phyloP scores from a whole-genome alignment of 1,284 basidiomycete genomes.

The Sporisorium exsertum region DNA sequence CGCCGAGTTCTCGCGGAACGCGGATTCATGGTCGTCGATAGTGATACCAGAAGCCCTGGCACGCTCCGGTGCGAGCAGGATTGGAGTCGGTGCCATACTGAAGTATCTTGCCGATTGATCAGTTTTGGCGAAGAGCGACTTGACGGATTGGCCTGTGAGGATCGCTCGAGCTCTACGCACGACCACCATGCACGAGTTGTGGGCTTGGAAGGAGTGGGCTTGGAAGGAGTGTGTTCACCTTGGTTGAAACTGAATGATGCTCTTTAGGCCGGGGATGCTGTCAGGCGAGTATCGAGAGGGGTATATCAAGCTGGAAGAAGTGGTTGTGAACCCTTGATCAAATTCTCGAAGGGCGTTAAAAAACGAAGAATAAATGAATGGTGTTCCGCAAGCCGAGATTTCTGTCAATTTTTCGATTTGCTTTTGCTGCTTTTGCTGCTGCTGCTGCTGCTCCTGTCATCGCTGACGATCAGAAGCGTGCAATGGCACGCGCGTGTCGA shows the following conservation, averaged over 20 bases:
- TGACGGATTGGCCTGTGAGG: conserved; percentile 1
- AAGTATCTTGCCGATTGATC: not conserved
- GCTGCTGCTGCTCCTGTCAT: not conserved
- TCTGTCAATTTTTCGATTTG: not conserved
- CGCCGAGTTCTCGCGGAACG: conserved; percentile 65
- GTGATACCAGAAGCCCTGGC: conserved; percentile 59
- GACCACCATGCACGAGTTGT: conserved; percentile 29
- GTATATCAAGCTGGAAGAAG: conserved; percentile 3
- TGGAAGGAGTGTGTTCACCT: too few relatives aligned
- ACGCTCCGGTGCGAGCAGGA: conserved; percentile 55
- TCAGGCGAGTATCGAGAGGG: not conserved
- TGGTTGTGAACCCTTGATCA: not conserved
- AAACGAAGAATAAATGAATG: not conserved
- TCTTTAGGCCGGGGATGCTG: too few relatives aligned
- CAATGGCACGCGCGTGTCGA: not conserved
- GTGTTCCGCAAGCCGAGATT: conserved; percentile 10
- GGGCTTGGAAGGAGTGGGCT: too few relatives aligned
- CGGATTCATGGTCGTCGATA: conserved; percentile 55
- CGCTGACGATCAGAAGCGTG: not conserved
- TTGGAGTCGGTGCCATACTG: conserved; percentile 64
- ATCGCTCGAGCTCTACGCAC: conserved; percentile 21
- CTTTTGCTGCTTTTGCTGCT: not conserved
- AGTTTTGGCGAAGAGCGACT: conserved; percentile 13
- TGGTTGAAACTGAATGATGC: too few relatives aligned
- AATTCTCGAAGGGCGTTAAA: not conserved